Evolutionary conservation across 345 rosid genomes (phyloP), one percentile per base, ranked within the genome.

Genomic region (Isatis tinctoria): DNA sequence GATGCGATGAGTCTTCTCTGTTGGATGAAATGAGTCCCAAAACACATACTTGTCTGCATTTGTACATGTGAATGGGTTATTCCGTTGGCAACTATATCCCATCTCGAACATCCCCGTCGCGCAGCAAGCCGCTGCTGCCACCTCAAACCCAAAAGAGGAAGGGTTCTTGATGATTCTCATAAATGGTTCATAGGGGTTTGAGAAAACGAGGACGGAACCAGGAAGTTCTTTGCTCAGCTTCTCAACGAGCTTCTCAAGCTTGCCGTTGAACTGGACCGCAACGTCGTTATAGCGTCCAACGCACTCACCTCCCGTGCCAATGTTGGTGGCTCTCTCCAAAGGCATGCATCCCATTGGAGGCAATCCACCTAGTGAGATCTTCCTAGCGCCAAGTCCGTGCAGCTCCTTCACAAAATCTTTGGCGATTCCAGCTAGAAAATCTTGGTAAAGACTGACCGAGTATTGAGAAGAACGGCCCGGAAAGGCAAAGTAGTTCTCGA

Each of bases 11-110:
- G 96, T 85, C 79, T 86, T 87, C 80, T 90, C 76, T 0, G 91
- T 86, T 2, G 92, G 90, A 52, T 90, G 96, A 77, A 90, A 90
- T 20, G 91, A 78, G 67, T 90, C 92, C 96, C 96, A 87, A 73
- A 90, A 90, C 40, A 87, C 92, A 60, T 77, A 90, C 64, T 82
- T 84, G 67, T 81, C 79, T 1, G 96, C 90, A 11, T 88, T 60
- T 0, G 74, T 17, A 81, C 93, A 90, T 33, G 96, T 80, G 39
- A 82, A 85, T 0, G 78, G 78, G 24, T 54, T 74, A 2, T 58
- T 64, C 24, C 82, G 75, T 17, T 73, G 74, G 56, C 96, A 90
- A 20, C 87, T 79, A 64, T 88, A 90, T 0, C 93, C 93, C 96
- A 90, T 86, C 82, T 90, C 96, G 54, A 77, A 90, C 93, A 85